A percentile compares a stretch with the other conserved stretches of the same genome.
phyloP scores from a whole-genome alignment of 1,284 basidiomycete genomes.

The Apiotrichum veenhuisii region DNA sequence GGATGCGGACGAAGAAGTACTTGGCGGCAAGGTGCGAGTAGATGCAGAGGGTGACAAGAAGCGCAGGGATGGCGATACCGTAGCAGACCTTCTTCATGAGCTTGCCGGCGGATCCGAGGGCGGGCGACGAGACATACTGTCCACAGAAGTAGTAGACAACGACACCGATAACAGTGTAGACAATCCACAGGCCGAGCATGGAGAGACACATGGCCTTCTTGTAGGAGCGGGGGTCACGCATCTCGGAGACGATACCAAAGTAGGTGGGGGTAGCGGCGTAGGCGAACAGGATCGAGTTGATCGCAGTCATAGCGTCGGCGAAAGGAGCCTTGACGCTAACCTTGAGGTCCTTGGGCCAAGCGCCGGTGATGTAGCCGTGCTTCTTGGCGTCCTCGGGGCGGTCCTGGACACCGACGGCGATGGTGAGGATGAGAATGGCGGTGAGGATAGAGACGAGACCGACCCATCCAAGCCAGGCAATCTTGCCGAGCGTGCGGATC shows the following conservation, averaged over 20 bases:
- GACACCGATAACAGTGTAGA: constrained; percentile 36
- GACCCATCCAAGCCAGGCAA: constrained; percentile 47
- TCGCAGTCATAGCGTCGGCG: constrained; percentile 41
- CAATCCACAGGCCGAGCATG: constrained; percentile 36
- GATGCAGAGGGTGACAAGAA: constrained; percentile 24
- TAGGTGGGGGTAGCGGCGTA: constrained; percentile 30
- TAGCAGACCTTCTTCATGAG: constrained; percentile 48
- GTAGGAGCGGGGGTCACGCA: constrained; percentile 33
- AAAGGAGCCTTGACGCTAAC: constrained; percentile 30
- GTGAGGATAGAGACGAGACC: constrained; percentile 34
- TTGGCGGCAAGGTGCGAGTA: constrained; percentile 34
- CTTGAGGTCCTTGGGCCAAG: constrained; percentile 32
- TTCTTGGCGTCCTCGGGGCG: constrained; percentile 35
- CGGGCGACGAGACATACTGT: constrained; percentile 43
- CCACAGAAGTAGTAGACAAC: constrained; percentile 38
- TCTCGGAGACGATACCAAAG: constrained; percentile 29
- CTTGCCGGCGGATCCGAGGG: constrained; percentile 43
- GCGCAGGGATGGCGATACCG: constrained; percentile 47
- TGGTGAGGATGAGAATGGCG: constrained; percentile 43
- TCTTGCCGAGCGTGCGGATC: constrained; percentile 43
- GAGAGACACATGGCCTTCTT: constrained; percentile 30
- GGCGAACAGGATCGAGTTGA: constrained; percentile 42
- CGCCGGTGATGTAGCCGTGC: constrained; percentile 13
- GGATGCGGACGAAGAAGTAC: constrained; percentile 34
- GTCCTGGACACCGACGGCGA: constrained; percentile 47